Evolutionary conservation across 2,329 filamentous ascomycete genomes (phyloP).

Genomic region (Colletotrichum lupini): DNA sequence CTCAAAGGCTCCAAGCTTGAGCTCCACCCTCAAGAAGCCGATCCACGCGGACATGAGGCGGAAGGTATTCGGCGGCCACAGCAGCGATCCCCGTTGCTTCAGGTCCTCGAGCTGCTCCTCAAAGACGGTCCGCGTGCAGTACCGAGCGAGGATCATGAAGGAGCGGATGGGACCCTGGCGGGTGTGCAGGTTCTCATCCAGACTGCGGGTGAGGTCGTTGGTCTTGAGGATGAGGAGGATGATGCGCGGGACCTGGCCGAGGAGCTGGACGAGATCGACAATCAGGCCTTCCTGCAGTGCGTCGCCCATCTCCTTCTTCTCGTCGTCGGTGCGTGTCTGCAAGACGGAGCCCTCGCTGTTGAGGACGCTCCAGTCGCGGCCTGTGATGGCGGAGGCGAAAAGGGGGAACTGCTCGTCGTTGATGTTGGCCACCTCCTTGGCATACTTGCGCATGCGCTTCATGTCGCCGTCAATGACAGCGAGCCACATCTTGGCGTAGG

Average conservation of each 20-base stretch:
- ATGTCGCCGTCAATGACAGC: conserved; percentile 94
- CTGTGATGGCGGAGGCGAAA: conserved; percentile 96
- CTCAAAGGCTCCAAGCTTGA: conserved; percentile 74
- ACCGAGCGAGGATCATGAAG: conserved; percentile 76
- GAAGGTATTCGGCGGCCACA: conserved; percentile 68
- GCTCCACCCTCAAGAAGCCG: conserved; percentile 68
- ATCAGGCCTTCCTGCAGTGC: conserved; percentile 90
- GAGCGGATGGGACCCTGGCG: conserved; percentile 72
- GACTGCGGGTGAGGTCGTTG: conserved; percentile 92
- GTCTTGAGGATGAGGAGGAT: conserved; percentile 97
- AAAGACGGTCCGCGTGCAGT: conserved; percentile 75
- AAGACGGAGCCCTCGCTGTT: conserved; percentile 54
- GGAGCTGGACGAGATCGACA: conserved; percentile 86
- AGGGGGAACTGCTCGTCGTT: conserved; percentile 91
- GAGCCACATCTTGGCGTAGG: conserved; percentile 97
- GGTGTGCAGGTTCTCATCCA: conserved; percentile 91
- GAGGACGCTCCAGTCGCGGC: conserved; percentile 86
- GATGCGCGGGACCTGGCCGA: conserved; percentile 89
- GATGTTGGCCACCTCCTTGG: conserved; percentile 88
- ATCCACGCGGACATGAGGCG: conserved; percentile 67
- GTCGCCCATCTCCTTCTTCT: conserved; percentile 87
- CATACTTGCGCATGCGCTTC: conserved; percentile 85
- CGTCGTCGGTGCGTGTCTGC: conserved; percentile 73
- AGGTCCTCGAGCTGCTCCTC: conserved; percentile 72
- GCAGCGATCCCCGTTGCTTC: conserved; percentile 61